phyloP scores from a whole-genome alignment of 2,329 filamentous ascomycete genomes.

The Chaetomiaceae sp. region DNA sequence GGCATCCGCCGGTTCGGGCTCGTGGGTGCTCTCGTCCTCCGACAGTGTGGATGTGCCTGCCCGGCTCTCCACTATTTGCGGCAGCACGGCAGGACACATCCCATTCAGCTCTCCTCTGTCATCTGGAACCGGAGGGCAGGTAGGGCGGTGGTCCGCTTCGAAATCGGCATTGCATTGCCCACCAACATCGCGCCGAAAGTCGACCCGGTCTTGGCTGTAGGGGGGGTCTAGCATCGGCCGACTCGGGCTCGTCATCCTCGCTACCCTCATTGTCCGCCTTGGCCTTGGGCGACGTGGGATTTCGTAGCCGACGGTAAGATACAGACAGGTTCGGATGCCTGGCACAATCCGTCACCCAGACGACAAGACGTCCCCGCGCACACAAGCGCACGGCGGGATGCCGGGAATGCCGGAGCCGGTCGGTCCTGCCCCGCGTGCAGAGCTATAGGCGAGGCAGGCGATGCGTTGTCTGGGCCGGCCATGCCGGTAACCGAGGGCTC shows the following conservation, averaged over 20 bases:
- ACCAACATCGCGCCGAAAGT: background rate
- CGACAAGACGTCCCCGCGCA: background rate
- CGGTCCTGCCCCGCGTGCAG: conserved; percentile 1
- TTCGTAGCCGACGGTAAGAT: background rate
- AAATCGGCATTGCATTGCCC: background rate
- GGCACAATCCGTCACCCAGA: background rate
- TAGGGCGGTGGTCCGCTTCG: conserved; percentile 7
- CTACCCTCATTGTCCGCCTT: no score
- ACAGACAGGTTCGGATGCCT: background rate
- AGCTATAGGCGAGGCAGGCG: conserved; percentile 5
- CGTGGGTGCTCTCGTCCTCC: conserved; percentile 7
- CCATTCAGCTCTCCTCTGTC: no score
- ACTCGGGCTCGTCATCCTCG: no score
- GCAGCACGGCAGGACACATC: conserved; percentile 3
- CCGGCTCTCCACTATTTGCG: conserved; percentile 7
- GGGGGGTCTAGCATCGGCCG: background rate
- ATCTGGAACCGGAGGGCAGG: no score
- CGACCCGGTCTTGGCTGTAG: background rate
- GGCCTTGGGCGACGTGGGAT: background rate
- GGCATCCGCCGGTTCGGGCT: conserved; percentile 8
- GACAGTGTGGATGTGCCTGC: conserved; percentile 5
- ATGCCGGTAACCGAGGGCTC: conserved; percentile 16
- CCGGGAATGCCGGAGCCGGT: no score
- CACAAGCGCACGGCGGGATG: background rate
- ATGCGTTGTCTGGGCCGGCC: conserved; percentile 12